Evolutionary conservation across 2,329 filamentous ascomycete species (phyloP).

Genomic region (Aspergillus udagawae): DNA sequence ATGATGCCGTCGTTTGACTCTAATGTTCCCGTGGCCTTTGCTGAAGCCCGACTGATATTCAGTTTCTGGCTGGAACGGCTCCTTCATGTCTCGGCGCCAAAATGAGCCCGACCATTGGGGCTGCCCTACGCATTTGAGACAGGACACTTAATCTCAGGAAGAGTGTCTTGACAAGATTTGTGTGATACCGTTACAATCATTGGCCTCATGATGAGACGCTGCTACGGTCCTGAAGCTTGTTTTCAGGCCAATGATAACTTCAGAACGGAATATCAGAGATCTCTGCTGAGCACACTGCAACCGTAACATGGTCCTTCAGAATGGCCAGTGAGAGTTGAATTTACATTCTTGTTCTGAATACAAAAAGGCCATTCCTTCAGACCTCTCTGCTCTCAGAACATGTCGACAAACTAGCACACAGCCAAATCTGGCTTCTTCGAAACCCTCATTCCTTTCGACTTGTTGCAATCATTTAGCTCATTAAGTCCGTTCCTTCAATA

Average conservation of each 20-base stretch:
- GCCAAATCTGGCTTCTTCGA: background rate
- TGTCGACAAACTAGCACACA: background rate
- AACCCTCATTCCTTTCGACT: background rate
- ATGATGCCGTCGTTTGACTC: background rate
- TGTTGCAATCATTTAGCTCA: background rate
- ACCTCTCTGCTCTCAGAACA: background rate
- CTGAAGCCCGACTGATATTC: background rate
- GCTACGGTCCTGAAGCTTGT: background rate
- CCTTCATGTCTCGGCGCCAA: background rate
- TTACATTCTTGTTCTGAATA: background rate
- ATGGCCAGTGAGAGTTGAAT: background rate
- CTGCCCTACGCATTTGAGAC: background rate
- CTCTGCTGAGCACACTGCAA: background rate
- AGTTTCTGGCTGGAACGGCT: background rate
- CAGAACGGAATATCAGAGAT: background rate
- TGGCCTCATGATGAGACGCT: background rate
- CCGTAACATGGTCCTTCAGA: background rate
- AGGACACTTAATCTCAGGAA: background rate
- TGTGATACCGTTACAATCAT: conserved; percentile 1
- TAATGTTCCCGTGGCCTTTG: background rate
- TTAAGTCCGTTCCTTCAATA: background rate
- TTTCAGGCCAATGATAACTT: background rate
- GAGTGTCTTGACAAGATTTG: background rate
- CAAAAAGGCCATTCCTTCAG: background rate
- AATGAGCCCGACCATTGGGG: background rate